Evolutionary conservation across 345 rosid genomes (phyloP).

Genomic region (Geranium rotundifolium): DNA sequence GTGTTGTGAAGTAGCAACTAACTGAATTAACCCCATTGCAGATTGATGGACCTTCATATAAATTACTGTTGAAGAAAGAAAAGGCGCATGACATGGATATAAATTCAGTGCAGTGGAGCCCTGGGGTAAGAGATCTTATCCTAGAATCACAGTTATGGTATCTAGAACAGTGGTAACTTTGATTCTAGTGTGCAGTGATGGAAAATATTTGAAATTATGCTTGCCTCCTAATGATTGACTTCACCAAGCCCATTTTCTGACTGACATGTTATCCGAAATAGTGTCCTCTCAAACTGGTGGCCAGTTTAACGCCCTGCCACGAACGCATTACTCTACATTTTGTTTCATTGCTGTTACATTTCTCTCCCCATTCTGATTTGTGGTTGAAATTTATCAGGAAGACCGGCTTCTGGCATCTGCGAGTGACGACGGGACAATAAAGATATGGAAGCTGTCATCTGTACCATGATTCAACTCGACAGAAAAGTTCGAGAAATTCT

Average conservation of each 20-base stretch:
- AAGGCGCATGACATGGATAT: conserved; percentile 90
- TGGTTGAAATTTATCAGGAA: conserved; percentile 26
- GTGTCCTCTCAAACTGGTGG: background rate
- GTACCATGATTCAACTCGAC: conserved; percentile 16
- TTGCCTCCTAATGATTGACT: background rate
- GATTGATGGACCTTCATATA: conserved; percentile 62
- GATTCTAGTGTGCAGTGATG: background rate
- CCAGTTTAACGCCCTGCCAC: background rate
- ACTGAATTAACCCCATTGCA: conserved; percentile 16
- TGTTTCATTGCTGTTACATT: background rate
- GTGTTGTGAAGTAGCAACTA: background rate
- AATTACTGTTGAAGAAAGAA: conserved; percentile 55
- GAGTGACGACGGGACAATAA: conserved; percentile 70
- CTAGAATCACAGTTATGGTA: background rate
- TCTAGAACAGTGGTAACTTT: background rate
- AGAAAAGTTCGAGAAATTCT: background rate
- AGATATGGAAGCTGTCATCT: conserved; percentile 59
- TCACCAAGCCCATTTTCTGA: background rate
- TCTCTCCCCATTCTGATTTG: background rate
- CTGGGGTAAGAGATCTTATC: conserved; percentile 46
- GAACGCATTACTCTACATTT: background rate
- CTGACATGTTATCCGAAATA: background rate
- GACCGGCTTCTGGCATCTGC: conserved; percentile 62
- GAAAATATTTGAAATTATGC: background rate
- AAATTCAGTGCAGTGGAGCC: conserved; percentile 73